phyloP scores from a whole-genome alignment of 2,329 filamentous ascomycete genomes.

The Apiospora kogelbergensis region DNA sequence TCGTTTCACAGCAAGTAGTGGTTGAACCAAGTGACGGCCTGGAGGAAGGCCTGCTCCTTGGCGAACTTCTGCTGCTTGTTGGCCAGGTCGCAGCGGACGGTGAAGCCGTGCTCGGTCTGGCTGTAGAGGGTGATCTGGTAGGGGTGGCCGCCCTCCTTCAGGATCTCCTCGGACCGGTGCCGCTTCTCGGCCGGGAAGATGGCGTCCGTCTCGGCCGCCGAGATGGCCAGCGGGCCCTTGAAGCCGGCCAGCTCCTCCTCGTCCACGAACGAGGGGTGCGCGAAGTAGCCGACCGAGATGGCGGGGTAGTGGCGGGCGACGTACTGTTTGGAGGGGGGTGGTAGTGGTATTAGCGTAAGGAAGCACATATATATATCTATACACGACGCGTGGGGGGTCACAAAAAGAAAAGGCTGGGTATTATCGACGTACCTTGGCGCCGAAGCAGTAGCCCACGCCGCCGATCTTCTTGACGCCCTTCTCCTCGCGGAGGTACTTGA shows the following conservation, averaged over 20 bases:
- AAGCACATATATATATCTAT: no score
- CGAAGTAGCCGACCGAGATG: constrained; percentile 70
- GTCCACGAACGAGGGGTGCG: constrained; percentile 75
- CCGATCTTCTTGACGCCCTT: constrained; percentile 60
- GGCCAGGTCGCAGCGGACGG: constrained; percentile 63
- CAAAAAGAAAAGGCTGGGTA: neutral
- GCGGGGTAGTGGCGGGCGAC: constrained; percentile 66
- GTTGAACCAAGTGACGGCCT: constrained; percentile 78
- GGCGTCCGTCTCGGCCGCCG: constrained; percentile 61
- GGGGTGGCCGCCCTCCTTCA: constrained; percentile 54
- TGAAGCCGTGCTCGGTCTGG: constrained; percentile 72
- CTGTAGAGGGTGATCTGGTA: constrained; percentile 80
- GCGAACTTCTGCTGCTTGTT: constrained; percentile 63
- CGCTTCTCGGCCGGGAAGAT: constrained; percentile 66
- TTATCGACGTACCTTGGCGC: constrained; percentile 62
- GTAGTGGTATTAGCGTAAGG: neutral
- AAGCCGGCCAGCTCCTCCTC: constrained; percentile 66
- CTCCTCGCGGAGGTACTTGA: constrained; percentile 59
- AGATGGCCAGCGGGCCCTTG: constrained; percentile 67
- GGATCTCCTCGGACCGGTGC: constrained; percentile 63
- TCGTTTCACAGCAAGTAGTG: constrained; percentile 22
- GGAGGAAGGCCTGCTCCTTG: constrained; percentile 78
- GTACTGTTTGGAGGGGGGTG: constrained; percentile 49
- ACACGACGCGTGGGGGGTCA: no score
- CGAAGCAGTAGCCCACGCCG: constrained; percentile 73